phyloP scores from a whole-genome alignment of 2,329 filamentous ascomycete species.

The Diaporthe sp. region DNA sequence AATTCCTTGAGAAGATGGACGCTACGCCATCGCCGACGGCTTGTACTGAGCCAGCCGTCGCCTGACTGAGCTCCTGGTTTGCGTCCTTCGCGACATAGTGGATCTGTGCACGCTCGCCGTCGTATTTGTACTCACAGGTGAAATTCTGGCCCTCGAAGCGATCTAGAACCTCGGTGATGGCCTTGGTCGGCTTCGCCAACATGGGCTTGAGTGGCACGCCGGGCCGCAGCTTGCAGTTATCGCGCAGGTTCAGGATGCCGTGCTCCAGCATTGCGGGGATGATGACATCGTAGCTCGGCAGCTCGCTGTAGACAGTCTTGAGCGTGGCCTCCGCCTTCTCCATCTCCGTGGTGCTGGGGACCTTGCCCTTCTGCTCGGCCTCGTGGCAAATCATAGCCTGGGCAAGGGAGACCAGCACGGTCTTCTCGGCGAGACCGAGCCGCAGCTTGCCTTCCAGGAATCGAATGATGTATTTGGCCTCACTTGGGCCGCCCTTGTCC shows the following conservation, averaged over 20 bases:
- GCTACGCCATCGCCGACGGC: slow-evolving; percentile 81
- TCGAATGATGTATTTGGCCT: slow-evolving; percentile 93
- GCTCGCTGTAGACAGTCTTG: slow-evolving; percentile 93
- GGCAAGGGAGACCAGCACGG: slow-evolving; percentile 88
- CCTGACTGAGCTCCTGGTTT: slow-evolving; percentile 75
- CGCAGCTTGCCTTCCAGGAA: slow-evolving; percentile 96
- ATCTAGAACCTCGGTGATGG: slow-evolving; percentile 96
- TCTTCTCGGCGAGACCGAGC: slow-evolving; percentile 91
- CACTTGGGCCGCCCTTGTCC: slow-evolving; percentile 93
- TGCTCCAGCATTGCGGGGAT: slow-evolving; percentile 90
- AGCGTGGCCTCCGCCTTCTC: slow-evolving; percentile 87
- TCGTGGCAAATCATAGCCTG: slow-evolving; percentile 92
- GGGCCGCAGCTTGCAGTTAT: slow-evolving; percentile 91
- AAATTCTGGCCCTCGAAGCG: slow-evolving; percentile 96
- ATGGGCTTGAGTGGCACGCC: slow-evolving; percentile 98
- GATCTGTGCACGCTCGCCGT: slow-evolving; percentile 97
- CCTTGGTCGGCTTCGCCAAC: slow-evolving; percentile 98
- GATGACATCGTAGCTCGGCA: slow-evolving; percentile 96
- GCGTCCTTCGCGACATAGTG: slow-evolving; percentile 93
- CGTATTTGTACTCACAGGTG: slow-evolving; percentile 99
- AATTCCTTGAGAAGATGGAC: slow-evolving; percentile 97
- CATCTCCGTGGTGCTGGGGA: slow-evolving; percentile 81
- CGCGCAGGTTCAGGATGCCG: slow-evolving; percentile 85
- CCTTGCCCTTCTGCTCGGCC: slow-evolving; percentile 76
- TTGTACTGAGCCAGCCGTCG: slow-evolving; percentile 71